phyloP scores from a whole-genome alignment of 768 basidiomycete species.

The Naganishia antarctica region DNA sequence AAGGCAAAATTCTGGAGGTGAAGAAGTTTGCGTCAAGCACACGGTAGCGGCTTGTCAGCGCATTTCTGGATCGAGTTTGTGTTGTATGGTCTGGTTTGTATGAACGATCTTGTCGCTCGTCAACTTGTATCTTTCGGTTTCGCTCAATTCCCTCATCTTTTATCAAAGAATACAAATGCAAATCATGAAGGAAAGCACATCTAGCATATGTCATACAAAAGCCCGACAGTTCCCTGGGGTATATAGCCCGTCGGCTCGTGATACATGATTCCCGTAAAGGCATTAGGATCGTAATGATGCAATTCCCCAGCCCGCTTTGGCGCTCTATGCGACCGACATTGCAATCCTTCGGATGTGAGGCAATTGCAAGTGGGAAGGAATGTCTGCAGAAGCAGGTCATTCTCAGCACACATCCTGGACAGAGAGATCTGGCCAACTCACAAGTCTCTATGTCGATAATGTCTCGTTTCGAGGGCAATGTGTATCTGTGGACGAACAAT shows the following conservation, averaged over 20 bases:
- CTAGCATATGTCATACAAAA: background rate
- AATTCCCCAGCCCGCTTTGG: background rate
- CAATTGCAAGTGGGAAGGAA: constrained; percentile 84
- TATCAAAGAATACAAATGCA: background rate
- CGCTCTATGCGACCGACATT: constrained; percentile 19
- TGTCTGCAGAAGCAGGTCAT: constrained; percentile 50
- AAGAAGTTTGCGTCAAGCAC: constrained; percentile 37
- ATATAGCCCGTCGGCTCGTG: background rate
- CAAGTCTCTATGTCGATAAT: constrained; percentile 92
- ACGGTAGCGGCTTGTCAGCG: background rate
- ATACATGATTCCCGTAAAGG: constrained; percentile 17
- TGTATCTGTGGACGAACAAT: constrained; percentile 29
- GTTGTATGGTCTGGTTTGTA: constrained; percentile 11
- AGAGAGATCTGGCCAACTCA: constrained; percentile 30
- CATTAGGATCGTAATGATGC: constrained; percentile 18
- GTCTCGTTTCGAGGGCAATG: constrained; percentile 86
- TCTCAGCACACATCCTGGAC: no score
- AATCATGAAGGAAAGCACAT: background rate
- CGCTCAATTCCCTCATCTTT: background rate
- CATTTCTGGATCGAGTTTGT: background rate
- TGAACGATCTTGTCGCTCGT: constrained; percentile 5
- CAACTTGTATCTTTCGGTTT: background rate
- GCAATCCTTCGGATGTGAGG: constrained; percentile 70
- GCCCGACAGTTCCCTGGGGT: background rate
- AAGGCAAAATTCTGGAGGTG: constrained; percentile 37